phyloP scores from a whole-genome alignment of 192 early-diverging fungal species.

The Backusella tarrabulga region DNA sequence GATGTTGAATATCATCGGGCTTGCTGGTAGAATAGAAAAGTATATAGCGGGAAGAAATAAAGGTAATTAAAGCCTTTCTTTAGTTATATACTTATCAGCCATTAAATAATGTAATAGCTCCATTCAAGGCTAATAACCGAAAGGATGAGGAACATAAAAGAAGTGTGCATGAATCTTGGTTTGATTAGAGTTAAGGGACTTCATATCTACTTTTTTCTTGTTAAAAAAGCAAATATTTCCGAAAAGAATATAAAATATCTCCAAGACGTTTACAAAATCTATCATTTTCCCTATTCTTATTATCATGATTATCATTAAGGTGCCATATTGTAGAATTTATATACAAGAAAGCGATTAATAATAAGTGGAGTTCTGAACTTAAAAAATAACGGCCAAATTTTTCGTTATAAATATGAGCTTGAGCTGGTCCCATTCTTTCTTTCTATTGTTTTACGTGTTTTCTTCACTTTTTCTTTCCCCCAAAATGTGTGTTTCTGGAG shows the following conservation, averaged over 20 bases:
- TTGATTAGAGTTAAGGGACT: not conserved
- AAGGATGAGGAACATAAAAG: not conserved
- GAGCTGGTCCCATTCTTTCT: not conserved
- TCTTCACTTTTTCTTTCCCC: not conserved
- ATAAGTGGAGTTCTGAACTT: not conserved
- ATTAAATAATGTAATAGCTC: not conserved
- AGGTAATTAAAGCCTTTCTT: not conserved
- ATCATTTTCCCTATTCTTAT: too few relatives aligned
- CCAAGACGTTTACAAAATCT: not conserved
- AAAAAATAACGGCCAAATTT: not conserved
- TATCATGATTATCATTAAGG: not conserved
- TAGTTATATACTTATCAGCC: not conserved
- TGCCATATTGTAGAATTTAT: not conserved
- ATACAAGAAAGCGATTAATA: not conserved
- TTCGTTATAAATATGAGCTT: not conserved
- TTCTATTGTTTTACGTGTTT: slow-evolving; percentile 3
- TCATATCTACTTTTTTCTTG: not conserved
- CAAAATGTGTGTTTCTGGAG: not conserved
- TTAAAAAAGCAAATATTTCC: not conserved
- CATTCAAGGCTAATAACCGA: not conserved
- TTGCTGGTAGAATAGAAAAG: not conserved
- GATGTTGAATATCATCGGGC: not conserved
- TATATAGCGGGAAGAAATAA: not conserved
- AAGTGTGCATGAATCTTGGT: not conserved
- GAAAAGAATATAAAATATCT: not conserved